phyloP scores from a whole-genome alignment of 805 yeast genomes.

The Starmerella khaoyaiensis region DNA sequence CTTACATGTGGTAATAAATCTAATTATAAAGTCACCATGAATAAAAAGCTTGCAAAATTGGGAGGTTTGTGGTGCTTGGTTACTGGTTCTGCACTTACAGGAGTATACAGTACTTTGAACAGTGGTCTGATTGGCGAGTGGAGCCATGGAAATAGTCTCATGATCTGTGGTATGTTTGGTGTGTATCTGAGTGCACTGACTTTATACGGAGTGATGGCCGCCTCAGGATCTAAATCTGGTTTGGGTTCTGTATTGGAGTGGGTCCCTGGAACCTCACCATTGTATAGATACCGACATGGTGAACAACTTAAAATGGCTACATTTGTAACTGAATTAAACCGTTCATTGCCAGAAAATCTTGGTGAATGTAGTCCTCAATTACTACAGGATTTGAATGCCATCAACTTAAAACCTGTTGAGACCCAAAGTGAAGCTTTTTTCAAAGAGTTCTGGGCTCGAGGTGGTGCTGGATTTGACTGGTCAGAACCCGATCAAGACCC shows the following conservation, averaged over 20 bases:
- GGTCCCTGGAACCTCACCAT: conserved; percentile 51
- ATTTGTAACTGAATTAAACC: conserved; percentile 52
- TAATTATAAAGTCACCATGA: conserved; percentile 32
- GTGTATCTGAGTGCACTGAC: conserved; percentile 40
- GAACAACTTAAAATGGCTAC: conserved; percentile 59
- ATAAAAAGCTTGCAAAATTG: conserved; percentile 25
- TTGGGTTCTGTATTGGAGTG: conserved; percentile 48
- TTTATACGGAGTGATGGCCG: conserved; percentile 36
- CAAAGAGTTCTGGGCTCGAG: conserved; percentile 77
- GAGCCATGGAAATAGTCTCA: conserved; percentile 24
- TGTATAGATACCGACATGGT: conserved; percentile 50
- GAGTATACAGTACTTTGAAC: conserved; percentile 37
- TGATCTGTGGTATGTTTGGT: conserved; percentile 36
- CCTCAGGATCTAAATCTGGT: conserved; percentile 38
- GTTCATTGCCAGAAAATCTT: conserved; percentile 32
- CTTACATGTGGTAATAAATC: conserved; percentile 45
- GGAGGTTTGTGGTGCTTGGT: conserved; percentile 29
- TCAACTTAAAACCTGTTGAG: conserved; percentile 32
- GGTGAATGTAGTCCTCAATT: conserved; percentile 30
- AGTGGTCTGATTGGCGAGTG: conserved; percentile 33
- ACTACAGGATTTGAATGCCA: conserved; percentile 25
- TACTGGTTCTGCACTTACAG: conserved; percentile 30
- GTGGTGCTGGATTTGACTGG: conserved; percentile 83
- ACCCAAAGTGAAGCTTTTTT: conserved; percentile 54
- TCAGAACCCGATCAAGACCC: conserved; percentile 86